Conservation (phyloP, 1,139 yeast genomes). For the Kodamaea alishanica region DNA sequence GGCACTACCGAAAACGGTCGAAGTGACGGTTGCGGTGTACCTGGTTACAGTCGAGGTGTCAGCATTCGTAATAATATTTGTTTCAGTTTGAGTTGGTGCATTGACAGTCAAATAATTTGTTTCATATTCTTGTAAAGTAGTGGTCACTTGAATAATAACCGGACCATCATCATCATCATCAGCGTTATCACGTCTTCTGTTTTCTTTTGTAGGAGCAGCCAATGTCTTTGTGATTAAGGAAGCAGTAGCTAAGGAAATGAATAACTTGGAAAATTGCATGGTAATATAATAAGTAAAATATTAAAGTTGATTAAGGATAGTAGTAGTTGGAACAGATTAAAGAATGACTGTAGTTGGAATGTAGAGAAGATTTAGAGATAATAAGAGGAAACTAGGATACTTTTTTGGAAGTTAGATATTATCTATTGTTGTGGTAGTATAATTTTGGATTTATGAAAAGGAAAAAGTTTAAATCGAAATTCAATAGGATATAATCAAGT, state of each 20-base stretch:
- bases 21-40: constrained; percentile 46
- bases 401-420: neutral
- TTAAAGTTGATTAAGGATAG: constrained; percentile 8
- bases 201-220: constrained; percentile 25
- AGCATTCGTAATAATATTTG: constrained; percentile 30
- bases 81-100: constrained; percentile 29
- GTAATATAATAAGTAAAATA: constrained; percentile 3
- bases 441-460: no score
- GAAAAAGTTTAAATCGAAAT: no score
- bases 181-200: constrained; percentile 13
- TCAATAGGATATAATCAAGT: no score
- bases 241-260: constrained; percentile 22
- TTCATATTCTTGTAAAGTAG: constrained; percentile 33
- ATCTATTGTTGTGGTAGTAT: no score
- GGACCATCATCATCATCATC: constrained; percentile 26
- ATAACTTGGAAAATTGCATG: constrained; percentile 35
- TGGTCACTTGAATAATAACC: constrained; percentile 34
- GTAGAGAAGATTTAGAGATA: constrained; percentile 13
- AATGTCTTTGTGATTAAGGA: constrained; percentile 21
- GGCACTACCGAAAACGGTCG: constrained; percentile 41
- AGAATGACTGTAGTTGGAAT: constrained; percentile 19
- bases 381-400: constrained; percentile 10
- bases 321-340: constrained; percentile 6
- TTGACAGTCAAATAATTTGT: constrained; percentile 34
- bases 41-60: constrained; percentile 38